A percentile compares a stretch with the other conserved stretches of the same genome.
Conservation (phyloP, 2,329 filamentous ascomycete genomes). For the Ilyonectria robusta region DNA sequence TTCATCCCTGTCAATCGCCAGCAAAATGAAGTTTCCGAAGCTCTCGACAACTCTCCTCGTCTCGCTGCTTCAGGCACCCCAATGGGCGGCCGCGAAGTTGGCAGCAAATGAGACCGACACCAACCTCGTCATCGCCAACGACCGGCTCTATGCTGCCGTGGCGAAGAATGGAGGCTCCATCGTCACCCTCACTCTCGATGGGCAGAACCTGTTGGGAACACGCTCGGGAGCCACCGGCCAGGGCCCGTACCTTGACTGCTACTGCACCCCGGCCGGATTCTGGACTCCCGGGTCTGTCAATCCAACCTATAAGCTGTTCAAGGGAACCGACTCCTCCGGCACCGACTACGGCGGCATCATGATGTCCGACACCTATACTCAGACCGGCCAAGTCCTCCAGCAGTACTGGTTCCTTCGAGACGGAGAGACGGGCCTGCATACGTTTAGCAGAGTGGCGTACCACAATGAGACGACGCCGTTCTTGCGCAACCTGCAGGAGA, state of each 20-base stretch:
- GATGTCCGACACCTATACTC: conserved; percentile 71
- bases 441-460: conserved; percentile 72
- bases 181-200: conserved; percentile 54
- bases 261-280: conserved; percentile 71
- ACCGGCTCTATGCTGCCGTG: conserved; percentile 55
- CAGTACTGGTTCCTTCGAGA: conserved; percentile 77
- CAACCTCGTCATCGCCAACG: conserved; percentile 55
- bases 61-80: conserved; percentile 41
- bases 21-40: conserved; percentile 43
- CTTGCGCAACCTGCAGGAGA: conserved; percentile 71
- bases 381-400: conserved; percentile 71
- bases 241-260: conserved; percentile 74
- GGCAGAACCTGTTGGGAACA: conserved; percentile 65
- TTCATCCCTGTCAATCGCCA: conserved; percentile 9
- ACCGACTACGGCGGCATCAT: conserved; percentile 70
- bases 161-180: conserved; percentile 56
- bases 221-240: conserved; percentile 57
- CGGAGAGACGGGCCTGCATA: conserved; percentile 74
- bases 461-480: conserved; percentile 70
- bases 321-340: conserved; percentile 62
- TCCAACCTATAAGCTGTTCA: conserved; percentile 59
- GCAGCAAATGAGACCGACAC: conserved; percentile 54
- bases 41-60: conserved; percentile 39
- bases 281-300: conserved; percentile 71
- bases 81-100: conserved; percentile 45